phyloP scores from a whole-genome alignment of 2,329 filamentous ascomycete species.

The Aspergillus tamarii region DNA sequence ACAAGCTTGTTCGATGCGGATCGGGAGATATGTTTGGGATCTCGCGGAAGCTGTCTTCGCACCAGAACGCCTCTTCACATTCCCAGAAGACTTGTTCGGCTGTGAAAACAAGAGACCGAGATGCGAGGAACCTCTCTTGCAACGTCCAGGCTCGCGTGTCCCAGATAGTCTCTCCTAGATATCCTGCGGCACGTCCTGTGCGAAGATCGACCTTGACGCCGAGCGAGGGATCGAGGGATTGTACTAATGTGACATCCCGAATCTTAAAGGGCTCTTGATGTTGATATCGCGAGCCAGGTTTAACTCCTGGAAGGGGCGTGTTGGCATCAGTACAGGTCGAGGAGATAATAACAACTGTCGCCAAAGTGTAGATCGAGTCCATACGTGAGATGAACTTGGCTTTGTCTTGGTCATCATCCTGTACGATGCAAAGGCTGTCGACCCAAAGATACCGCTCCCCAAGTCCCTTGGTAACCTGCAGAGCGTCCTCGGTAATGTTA shows the following conservation, averaged over 20 bases:
- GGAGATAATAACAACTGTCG: not conserved
- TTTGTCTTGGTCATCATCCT: not conserved
- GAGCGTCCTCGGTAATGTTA: not conserved
- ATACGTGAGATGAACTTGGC: not conserved
- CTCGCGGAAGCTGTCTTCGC: not conserved
- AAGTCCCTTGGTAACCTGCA: not conserved
- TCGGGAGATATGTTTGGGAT: not conserved
- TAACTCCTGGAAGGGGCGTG: not conserved
- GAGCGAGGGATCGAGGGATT: not conserved
- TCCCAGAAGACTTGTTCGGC: slow-evolving; percentile 2
- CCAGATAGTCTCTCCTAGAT: not conserved
- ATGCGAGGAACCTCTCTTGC: not conserved
- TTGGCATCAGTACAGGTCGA: not conserved
- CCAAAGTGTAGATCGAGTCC: slow-evolving; percentile 2
- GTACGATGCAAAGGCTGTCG: not conserved
- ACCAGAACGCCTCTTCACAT: not conserved
- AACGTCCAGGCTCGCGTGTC: slow-evolving; percentile 2
- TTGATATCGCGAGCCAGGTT: not conserved
- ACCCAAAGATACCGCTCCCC: slow-evolving; percentile 3
- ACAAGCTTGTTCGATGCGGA: not conserved
- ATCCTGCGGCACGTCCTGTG: not conserved
- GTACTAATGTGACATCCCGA: not conserved
- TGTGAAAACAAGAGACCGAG: not conserved
- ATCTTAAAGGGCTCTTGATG: not conserved
- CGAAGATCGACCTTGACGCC: slow-evolving; percentile 1